Evolutionary conservation across 495 filamentous ascomycete species (phyloP).

Genomic region (Margaritispora aquatica): DNA sequence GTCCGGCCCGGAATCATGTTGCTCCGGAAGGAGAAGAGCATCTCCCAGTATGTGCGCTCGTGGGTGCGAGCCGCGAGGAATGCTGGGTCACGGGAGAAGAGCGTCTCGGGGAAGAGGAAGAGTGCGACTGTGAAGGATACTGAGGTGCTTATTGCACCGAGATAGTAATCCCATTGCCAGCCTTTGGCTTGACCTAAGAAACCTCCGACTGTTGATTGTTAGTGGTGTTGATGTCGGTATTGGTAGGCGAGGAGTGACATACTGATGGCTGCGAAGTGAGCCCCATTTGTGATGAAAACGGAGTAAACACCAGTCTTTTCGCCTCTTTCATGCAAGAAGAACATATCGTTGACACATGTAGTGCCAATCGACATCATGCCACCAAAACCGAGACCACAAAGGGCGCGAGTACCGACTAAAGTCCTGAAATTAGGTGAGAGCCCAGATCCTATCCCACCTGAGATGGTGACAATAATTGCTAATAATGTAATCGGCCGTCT

Average conservation of each 20-base stretch:
- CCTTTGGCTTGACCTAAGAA: constrained; percentile 20
- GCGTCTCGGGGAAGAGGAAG: constrained; percentile 27
- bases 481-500: constrained; percentile 25
- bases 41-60: constrained; percentile 19
- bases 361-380: constrained; percentile 27
- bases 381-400: constrained; percentile 24
- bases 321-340: constrained; percentile 25
- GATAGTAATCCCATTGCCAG: constrained; percentile 26
- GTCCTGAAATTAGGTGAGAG: constrained; percentile 14
- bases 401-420: constrained; percentile 18
- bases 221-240: neutral
- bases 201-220: constrained; percentile 14
- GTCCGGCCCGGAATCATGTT: constrained; percentile 22
- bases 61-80: constrained; percentile 15
- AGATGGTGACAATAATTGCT: constrained; percentile 21
- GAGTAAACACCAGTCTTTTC: constrained; percentile 27
- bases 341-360: constrained; percentile 26
- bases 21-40: constrained; percentile 22
- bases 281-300: constrained; percentile 25
- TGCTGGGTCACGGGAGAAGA: constrained; percentile 24
- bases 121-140: constrained; percentile 18
- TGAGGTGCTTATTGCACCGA: constrained; percentile 21
- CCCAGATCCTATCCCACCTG: constrained; percentile 23
- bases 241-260: neutral
- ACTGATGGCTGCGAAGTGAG: constrained; percentile 22